These are phyloP conservation scores for Rhododendron ferrugineum DNA, from an alignment of 148 eudicot species.

Conservation along the genomic window DNA sequence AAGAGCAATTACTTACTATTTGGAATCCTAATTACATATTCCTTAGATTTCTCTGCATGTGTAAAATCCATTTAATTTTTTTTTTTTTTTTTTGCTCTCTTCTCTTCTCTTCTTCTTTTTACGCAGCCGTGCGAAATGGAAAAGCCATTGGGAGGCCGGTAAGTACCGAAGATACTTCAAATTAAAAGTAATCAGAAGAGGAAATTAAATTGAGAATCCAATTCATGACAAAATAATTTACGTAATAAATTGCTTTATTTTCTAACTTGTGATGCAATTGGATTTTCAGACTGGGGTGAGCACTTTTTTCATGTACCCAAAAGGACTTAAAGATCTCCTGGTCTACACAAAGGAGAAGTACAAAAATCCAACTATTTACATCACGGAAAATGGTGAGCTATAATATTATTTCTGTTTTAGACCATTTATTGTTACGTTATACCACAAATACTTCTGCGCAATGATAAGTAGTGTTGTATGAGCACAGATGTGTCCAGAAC, in stretches of 20 bases:
- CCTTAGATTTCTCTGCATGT: not conserved
- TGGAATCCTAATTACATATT: not conserved
- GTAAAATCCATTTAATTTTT: not conserved
- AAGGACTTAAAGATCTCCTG: conserved; percentile 16
- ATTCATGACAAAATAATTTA: not conserved
- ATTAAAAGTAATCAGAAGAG: not conserved
- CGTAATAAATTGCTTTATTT: not conserved
- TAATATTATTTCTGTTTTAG: too few relatives aligned
- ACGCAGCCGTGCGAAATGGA: not conserved
- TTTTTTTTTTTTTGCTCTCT: not conserved
- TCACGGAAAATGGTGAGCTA: conserved; percentile 21
- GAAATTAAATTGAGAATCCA: not conserved
- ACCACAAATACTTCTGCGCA: not conserved
- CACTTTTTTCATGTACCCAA: not conserved
- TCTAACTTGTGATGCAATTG: not conserved
- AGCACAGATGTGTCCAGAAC: not conserved
- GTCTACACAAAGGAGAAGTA: conserved; percentile 21
- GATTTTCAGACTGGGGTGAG: not conserved
- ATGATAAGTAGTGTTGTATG: not conserved
- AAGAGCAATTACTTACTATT: not conserved
- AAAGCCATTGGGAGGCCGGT: not conserved
- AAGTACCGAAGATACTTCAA: not conserved
- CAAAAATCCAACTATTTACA: conserved; percentile 20
- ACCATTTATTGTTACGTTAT: too few relatives aligned
- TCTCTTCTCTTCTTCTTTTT: not conserved